These are phyloP conservation scores for Diaporthe sp. DNA, from an alignment of 2,329 filamentous ascomycete genomes.

Conservation along the genomic window DNA sequence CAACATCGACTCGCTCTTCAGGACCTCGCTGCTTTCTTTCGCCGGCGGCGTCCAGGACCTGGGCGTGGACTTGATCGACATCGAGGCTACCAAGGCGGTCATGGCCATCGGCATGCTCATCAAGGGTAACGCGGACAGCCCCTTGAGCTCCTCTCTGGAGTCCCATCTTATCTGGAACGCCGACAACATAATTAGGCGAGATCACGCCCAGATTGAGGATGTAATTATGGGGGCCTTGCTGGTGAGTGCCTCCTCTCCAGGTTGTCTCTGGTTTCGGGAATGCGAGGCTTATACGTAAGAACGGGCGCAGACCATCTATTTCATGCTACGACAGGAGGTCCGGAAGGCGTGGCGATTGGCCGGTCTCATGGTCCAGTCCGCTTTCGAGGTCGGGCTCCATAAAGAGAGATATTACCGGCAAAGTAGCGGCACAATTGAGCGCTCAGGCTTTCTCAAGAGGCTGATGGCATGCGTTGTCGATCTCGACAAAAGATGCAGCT, in stretches of 20 bases:
- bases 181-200: conserved; percentile 7
- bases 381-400: conserved; percentile 13
- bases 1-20: conserved; percentile 17
- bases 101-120: conserved; percentile 15
- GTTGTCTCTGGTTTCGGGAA: background rate
- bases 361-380: conserved; percentile 5
- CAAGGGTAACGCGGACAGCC: background rate
- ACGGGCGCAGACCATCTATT: background rate
- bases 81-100: conserved; percentile 17
- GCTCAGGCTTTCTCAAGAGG: background rate
- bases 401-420: background rate
- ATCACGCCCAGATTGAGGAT: conserved; percentile 6
- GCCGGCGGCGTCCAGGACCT: conserved; percentile 7
- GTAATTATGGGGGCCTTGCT: background rate
- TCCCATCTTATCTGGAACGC: conserved; percentile 8
- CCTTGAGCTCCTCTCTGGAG: conserved; percentile 2
- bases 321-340: background rate
- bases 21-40: conserved; percentile 17
- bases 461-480: conserved; percentile 10
- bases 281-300: background rate
- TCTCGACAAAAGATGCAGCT: conserved; percentile 16
- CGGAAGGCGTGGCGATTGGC: conserved; percentile 12
- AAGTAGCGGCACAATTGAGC: background rate
- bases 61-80: conserved; percentile 13
- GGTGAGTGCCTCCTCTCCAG: background rate